Evolutionary conservation across 169 alveolate species (phyloP), one percentile per base, ranked within the genome.

Genomic region (Theileria parva): DNA sequence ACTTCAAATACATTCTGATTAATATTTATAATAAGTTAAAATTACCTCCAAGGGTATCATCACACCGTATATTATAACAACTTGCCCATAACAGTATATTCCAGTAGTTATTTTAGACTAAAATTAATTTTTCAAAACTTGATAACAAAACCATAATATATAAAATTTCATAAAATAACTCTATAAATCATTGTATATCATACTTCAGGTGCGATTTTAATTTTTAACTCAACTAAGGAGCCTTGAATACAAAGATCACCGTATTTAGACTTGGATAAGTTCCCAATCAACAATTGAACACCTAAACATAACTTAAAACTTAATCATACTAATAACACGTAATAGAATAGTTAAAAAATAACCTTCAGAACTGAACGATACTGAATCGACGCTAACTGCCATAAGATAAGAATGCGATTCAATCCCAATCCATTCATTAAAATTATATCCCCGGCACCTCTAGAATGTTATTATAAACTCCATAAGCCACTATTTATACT

Each of bases 181-280:
- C 2, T 25, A 25, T 25, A 21, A 25, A 65, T 2, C 21, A 11
- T 23, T 25, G 2, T 65, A 39, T 39, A 65, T 23, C 67, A 53
- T 70, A 70, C 78, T 37, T 61, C 74, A 21, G 74, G 63, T 30
- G 85, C 74, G 34, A 89, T 63, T 30, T 74, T 44, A 23, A 89
- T 44, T 44, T 78, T 78, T 8, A 89, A 27, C 57, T 89, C 88
- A 39, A 76, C 85, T 25, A 88, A 34, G n/a, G 79, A 63, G 30
- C 94, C 94, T 63, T 89, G 91, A 23, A 89, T 57, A n/a, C 85
- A 88, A 15, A 89, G 72, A 19, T 86, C 94, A 0, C 94, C 94
- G 30, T 89, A 85, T 64, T 86, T 85, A 65, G 86, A 76, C 12
- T 80, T 50, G 11, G 91, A 89, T 15, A 89, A n/a, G 39, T 73